These are phyloP conservation scores for Umbelopsis sp. DNA, from an alignment of 192 early-diverging fungal species.

Conservation along the genomic window DNA sequence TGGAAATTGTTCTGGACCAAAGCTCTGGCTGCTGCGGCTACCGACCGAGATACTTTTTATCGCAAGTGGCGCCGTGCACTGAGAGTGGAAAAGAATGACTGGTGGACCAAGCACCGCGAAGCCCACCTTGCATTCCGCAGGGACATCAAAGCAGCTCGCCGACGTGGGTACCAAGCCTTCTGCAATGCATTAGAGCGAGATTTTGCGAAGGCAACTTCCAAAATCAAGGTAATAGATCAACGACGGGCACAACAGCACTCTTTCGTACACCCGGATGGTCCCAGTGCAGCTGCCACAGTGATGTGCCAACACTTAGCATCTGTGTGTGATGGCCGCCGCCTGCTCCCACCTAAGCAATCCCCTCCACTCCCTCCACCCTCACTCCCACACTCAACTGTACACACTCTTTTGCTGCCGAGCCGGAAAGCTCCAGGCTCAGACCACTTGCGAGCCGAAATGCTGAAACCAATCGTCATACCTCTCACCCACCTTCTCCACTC, in stretches of 20 bases:
- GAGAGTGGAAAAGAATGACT: neutral
- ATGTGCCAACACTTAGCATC: neutral
- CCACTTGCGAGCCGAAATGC: conserved; percentile 31
- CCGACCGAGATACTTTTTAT: neutral
- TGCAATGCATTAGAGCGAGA: neutral
- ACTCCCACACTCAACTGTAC: neutral
- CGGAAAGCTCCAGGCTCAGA: conserved; percentile 28
- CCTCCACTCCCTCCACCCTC: too few relatives aligned
- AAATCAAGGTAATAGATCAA: neutral
- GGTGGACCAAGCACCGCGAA: neutral
- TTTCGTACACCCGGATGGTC: neutral
- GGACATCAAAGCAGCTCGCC: neutral
- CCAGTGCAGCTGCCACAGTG: neutral
- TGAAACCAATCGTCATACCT: neutral
- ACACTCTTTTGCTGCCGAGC: neutral
- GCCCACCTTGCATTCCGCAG: neutral
- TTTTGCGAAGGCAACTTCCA: neutral
- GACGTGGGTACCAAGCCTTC: neutral
- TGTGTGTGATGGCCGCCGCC: neutral
- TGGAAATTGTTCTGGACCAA: conserved; percentile 1
- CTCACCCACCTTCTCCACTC: neutral
- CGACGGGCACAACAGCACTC: neutral
- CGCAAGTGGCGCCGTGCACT: neutral
- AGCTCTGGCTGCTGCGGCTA: neutral
- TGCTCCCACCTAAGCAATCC: neutral